A percentile compares a stretch with the other conserved stretches of the same genome.
phyloP scores from a whole-genome alignment of 2,329 filamentous ascomycete species.

The Sporothrix luriei region DNA sequence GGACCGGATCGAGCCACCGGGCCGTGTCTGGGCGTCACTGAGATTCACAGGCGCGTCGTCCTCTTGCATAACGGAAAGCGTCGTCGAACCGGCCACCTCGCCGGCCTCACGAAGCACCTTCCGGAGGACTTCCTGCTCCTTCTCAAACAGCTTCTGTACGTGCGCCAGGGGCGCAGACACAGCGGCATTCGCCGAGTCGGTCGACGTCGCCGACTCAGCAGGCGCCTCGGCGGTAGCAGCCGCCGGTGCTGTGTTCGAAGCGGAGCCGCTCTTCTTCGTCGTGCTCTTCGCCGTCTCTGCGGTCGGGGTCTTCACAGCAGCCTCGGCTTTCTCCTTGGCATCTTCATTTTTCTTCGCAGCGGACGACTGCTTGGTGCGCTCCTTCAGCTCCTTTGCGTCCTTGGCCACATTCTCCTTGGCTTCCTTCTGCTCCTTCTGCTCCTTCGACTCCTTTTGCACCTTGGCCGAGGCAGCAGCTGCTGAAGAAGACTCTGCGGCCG shows the following conservation, averaged over 20 bases:
- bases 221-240: not conserved
- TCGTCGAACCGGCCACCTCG: slow-evolving; percentile 26
- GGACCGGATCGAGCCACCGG: slow-evolving; percentile 27
- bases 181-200: not conserved
- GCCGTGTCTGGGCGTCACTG: not conserved
- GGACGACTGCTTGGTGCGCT: slow-evolving; percentile 19
- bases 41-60: not conserved
- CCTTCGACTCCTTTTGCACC: slow-evolving; percentile 35
- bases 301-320: not conserved
- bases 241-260: slow-evolving; percentile 1
- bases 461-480: slow-evolving; percentile 34
- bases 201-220: not conserved
- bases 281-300: slow-evolving; percentile 22
- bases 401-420: slow-evolving; percentile 19
- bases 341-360: slow-evolving; percentile 26
- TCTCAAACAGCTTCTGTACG: slow-evolving; percentile 15
- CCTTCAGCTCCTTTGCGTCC: slow-evolving; percentile 10
- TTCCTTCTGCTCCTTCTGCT: slow-evolving; percentile 7
- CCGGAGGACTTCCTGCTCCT: slow-evolving; percentile 30
- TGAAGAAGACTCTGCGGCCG: slow-evolving; percentile 34
- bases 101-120: slow-evolving; percentile 28
- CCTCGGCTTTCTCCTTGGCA: slow-evolving; percentile 23
- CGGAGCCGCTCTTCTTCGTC: slow-evolving; percentile 15
- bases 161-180: not conserved
- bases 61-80: slow-evolving; percentile 4